A percentile compares a stretch with the other conserved stretches of the same genome.
Evolutionary conservation across 805 yeast genomes (phyloP).

Genomic region (Nakazawaea pomicola): DNA sequence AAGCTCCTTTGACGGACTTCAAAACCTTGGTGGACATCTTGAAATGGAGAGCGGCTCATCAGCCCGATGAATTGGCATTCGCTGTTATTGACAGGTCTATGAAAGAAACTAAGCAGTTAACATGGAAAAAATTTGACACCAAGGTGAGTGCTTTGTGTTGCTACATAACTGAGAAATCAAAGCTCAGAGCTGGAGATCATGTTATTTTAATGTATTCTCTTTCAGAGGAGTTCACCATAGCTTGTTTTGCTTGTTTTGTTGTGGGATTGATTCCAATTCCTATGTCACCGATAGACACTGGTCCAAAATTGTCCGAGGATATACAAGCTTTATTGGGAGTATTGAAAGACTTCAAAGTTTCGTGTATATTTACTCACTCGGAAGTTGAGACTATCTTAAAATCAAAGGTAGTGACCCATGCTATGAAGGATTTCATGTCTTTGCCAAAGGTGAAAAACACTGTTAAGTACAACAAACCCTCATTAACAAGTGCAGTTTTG

Average conservation of each 20-base stretch:
- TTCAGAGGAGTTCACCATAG: conserved; percentile 79
- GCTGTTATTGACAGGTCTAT: conserved; percentile 34
- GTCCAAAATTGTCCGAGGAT: conserved; percentile 67
- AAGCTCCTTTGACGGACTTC: conserved; percentile 70
- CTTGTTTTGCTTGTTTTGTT: conserved; percentile 80
- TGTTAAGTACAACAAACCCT: conserved; percentile 43
- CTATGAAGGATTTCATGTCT: conserved; percentile 39
- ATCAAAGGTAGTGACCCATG: conserved; percentile 57
- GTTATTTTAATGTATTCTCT: conserved; percentile 82
- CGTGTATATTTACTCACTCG: conserved; percentile 68
- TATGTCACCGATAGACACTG: conserved; percentile 65
- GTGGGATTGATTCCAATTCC: conserved; percentile 80
- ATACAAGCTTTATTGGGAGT: conserved; percentile 59
- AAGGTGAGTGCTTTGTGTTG: conserved; percentile 71
- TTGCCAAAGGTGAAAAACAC: conserved; percentile 64
- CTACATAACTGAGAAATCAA: conserved; percentile 63
- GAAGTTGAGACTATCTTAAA: conserved; percentile 70
- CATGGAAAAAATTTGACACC: conserved; percentile 82
- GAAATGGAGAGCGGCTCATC: conserved; percentile 69
- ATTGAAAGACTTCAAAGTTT: conserved; percentile 65
- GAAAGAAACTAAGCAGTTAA: conserved; percentile 44
- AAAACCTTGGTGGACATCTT: conserved; percentile 65
- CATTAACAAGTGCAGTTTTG: conserved; percentile 33
- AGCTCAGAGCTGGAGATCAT: conserved; percentile 60
- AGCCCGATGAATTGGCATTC: conserved; percentile 79